These are phyloP conservation scores for Crithidia thermophila DNA, from an alignment of 208 protist species.

Conservation along the genomic window DNA sequence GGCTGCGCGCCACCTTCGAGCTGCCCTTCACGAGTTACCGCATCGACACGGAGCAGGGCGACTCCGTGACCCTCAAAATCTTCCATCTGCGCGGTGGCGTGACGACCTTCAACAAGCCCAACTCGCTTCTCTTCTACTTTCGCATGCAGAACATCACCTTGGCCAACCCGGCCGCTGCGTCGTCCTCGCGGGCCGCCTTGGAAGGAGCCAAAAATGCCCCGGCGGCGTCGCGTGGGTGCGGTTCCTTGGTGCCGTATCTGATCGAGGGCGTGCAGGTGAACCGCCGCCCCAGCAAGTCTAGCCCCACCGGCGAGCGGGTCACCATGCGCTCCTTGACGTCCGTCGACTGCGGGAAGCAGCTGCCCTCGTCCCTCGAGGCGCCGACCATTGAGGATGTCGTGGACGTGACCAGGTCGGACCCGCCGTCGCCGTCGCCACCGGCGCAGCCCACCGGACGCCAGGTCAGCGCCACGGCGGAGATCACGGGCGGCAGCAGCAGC, in stretches of 20 bases:
- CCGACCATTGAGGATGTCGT: constrained; percentile 32
- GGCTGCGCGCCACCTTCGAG: constrained; percentile 61
- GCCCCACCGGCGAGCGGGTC: constrained; percentile 11
- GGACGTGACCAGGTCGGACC: constrained; percentile 1
- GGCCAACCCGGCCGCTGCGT: constrained; percentile 45
- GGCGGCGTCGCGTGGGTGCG: constrained; percentile 9
- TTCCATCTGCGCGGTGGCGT: constrained; percentile 53
- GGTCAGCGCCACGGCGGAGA: background rate
- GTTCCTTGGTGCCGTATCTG: constrained; percentile 28
- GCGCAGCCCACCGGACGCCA: background rate
- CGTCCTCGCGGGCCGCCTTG: no score
- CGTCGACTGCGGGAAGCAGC: constrained; percentile 19
- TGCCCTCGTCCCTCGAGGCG: constrained; percentile 2
- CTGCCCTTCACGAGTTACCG: constrained; percentile 50
- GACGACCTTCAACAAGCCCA: constrained; percentile 54
- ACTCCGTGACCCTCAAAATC: constrained; percentile 50
- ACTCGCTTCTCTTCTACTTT: constrained; percentile 62
- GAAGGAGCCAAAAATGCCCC: no score
- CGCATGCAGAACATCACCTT: constrained; percentile 73
- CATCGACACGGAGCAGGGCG: constrained; percentile 57
- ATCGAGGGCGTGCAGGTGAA: constrained; percentile 26
- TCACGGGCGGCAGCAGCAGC: constrained; percentile 2
- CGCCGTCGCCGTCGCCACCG: constrained; percentile 1
- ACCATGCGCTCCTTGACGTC: constrained; percentile 17
- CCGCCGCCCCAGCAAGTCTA: constrained; percentile 11